phyloP scores from a whole-genome alignment of 140 eudicot species.

The Bidens hawaiensis region DNA sequence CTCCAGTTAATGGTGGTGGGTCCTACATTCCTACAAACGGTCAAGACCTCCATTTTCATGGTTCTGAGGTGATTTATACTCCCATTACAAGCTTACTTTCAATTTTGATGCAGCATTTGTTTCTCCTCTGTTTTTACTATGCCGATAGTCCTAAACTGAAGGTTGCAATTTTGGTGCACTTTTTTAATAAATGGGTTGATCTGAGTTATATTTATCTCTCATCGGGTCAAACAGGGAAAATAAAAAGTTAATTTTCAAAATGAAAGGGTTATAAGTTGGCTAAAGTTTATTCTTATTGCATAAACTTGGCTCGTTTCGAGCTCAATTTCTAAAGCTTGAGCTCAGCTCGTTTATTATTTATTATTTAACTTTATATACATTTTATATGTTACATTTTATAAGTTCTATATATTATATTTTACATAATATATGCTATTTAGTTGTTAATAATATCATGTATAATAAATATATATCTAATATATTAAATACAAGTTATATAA shows the following conservation, averaged over 20 bases:
- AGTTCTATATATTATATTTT: no score
- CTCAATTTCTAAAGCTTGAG: no score
- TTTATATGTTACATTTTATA: no score
- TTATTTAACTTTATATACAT: no score
- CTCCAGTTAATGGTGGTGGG: constrained; percentile 54
- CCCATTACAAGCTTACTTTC: not conserved
- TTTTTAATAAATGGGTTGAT: not conserved
- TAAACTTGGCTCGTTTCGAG: no score
- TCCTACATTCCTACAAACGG: constrained; percentile 58
- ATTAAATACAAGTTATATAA: no score
- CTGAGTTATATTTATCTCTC: not conserved
- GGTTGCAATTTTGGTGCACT: not conserved
- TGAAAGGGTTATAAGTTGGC: not conserved
- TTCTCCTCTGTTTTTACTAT: not conserved
- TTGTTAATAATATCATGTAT: no score
- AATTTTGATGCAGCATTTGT: not conserved
- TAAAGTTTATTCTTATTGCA: constrained; percentile 2
- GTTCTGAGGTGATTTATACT: constrained; percentile 53
- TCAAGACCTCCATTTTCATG: constrained; percentile 75
- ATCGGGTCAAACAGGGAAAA: not conserved
- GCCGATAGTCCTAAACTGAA: not conserved
- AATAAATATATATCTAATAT: no score
- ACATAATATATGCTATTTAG: no score
- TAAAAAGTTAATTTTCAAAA: not conserved
- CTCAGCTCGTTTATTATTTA: no score